Base-by-base conservation (phyloP, 345 rosid species). In the Eutrema heterophyllum region DNA sequence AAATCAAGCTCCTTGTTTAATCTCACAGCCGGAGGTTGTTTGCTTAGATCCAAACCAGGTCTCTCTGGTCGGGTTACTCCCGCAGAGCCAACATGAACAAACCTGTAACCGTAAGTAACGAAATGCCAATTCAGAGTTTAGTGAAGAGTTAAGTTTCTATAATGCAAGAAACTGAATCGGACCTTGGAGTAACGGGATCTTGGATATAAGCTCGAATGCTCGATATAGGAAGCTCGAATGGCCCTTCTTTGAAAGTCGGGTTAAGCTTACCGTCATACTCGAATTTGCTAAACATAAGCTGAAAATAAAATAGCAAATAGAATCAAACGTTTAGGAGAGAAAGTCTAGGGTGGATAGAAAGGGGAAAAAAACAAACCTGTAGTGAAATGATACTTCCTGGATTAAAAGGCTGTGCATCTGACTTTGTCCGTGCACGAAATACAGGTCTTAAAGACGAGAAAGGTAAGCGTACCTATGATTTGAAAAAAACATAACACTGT, bases 261-360 rank as follows among this genome's bases (percentile, higher is more conserved):
- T 94, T 93, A 78, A 91, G 81, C 82, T 86, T 87, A 65, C 97
- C 99, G 32, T 94, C 99, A 68, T 86, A 94, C 83, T 94, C 97
- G 50, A 94, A 94, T 80, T 91, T 94, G 87, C 99, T 91, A 87
- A 89, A 87, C 97, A 91, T 89, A 56, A 94, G 92, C 99, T 94
- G 96, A 44, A 84, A 73, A 44, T 81, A 74, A 30, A 33, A 4
- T 67, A 80, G 74, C 35, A 73, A 13, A 13, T 18, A 7, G 9
- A 45, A 58, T 75, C 63, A 55, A 48, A 14, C 57, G 6, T 9
- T 15, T 50, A 9, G 9, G 32, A 46, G 32, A 61, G 10, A 40
- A 41, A 29, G 36, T 5, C 5, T 67, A 51, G 11, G 3, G 35
- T 49, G 11, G n/a, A 51, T 18, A 51, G 4, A 3, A 4, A 9